Evolutionary conservation across 192 early-diverging fungal genomes (phyloP).

Genomic region (Rhizophagus prolifer): DNA sequence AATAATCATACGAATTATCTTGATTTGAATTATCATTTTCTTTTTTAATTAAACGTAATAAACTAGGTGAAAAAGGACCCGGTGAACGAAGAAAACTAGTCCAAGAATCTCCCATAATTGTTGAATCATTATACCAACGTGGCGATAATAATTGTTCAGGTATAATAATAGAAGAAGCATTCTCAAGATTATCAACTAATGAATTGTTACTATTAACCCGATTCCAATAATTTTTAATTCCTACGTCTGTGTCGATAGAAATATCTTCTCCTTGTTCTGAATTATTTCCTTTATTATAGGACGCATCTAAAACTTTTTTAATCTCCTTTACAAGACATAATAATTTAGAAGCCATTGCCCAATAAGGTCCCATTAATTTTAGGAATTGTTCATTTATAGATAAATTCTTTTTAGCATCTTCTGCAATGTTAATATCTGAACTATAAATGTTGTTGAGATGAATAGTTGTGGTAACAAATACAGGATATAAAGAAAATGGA

Average conservation of each 20-base stretch:
- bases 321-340: neutral
- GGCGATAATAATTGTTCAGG: slow-evolving; percentile 4
- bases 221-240: slow-evolving; percentile 7
- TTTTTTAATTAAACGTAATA: neutral
- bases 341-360: slow-evolving; percentile 56
- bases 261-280: neutral
- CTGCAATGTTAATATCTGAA: slow-evolving; percentile 34
- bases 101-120: slow-evolving; percentile 4
- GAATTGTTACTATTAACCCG: neutral
- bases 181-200: neutral
- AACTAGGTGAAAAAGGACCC: neutral
- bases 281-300: neutral
- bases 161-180: neutral
- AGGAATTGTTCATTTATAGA: slow-evolving; percentile 45
- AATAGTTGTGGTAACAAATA: slow-evolving; percentile 53
- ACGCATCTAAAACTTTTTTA: too few species aligned
- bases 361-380: slow-evolving; percentile 44
- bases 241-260: neutral
- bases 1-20: neutral
- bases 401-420: slow-evolving; percentile 42
- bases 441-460: slow-evolving; percentile 51
- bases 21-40: neutral
- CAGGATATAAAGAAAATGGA: slow-evolving; percentile 48
- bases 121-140: neutral
- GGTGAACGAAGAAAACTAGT: slow-evolving; percentile 2